Evolutionary conservation across 768 basidiomycete species (phyloP), one percentile per base, ranked within the genome.

Genomic region (Boletellus ananiceps): DNA sequence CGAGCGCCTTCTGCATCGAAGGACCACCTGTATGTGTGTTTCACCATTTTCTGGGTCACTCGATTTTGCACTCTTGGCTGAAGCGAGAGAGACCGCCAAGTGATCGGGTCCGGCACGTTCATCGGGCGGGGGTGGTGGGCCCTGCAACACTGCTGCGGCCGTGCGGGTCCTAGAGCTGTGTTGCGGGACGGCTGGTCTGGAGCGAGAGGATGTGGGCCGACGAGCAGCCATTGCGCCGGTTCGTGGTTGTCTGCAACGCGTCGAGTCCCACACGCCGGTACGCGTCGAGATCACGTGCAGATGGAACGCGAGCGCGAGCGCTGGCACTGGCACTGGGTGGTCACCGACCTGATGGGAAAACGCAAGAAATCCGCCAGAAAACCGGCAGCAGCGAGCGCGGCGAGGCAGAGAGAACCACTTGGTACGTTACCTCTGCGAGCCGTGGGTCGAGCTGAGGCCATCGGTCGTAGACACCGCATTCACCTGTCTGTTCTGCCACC

Each of bases 21-120:
- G 81, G 9, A 93, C 90, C 15, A 99, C 95, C 66, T 92, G 87
- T 12, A 99, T 98, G 61, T 96, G 91, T 8, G 82, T 83, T 63
- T 88, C 92, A 4, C 73, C 61, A 21, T 79, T 81, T n/a, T 66
- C 70, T 5, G 57, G 59, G 19, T 50, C 52, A 47, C 27, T 37
- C 13, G 61, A 47, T 33, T 74, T 74, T 18, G 62, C 40, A 27
- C 49, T 36, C 42, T 64, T 66, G 36, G 56, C 35, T 23, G 58
- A 54, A 32, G 54, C 43, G n/a, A 62, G 47, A 40, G 63, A 60
- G 29, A 62, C 63, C 44, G 68, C 54, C 32, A 55, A 56, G 16
- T 53, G 41, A 49, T 65, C 51, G 52, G 33, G 49, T 43, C 43
- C 46, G 14, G 47, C 44, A 15, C 34, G 50, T 39, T 61, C 62